phyloP scores from a whole-genome alignment of 768 basidiomycete genomes.

The Leccinum variicolor region DNA sequence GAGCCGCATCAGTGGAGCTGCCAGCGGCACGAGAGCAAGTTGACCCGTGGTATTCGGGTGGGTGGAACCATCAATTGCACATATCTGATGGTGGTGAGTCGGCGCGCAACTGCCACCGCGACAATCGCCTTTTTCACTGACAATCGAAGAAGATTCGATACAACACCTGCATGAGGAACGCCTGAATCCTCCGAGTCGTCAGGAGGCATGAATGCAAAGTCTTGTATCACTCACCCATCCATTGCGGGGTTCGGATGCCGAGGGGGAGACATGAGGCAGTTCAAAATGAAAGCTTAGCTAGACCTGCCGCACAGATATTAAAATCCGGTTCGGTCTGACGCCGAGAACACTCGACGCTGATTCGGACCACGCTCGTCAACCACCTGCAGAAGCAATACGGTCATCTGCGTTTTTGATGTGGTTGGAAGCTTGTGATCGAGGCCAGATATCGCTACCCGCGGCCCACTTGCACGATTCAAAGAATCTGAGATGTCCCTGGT shows the following conservation, averaged over 20 bases:
- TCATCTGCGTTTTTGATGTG: conserved; percentile 6
- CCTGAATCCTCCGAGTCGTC: conserved; percentile 3
- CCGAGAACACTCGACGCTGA: conserved; percentile 14
- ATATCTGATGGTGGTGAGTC: conserved; percentile 7
- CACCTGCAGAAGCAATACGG: not conserved
- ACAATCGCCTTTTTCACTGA: conserved; percentile 12
- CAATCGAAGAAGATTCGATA: conserved; percentile 16
- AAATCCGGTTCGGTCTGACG: conserved; percentile 21
- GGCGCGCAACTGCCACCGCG: conserved; percentile 12
- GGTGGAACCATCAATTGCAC: not conserved
- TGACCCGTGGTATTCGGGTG: conserved; percentile 7
- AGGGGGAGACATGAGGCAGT: conserved; percentile 16
- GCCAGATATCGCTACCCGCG: conserved; percentile 6
- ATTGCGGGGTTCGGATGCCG: conserved; percentile 18
- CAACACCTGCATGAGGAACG: conserved; percentile 9
- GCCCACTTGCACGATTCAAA: not conserved
- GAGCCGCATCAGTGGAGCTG: not conserved
- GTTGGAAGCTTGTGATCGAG: conserved; percentile 20
- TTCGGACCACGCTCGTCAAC: conserved; percentile 2
- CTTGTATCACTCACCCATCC: conserved; percentile 2
- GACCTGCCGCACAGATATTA: not conserved
- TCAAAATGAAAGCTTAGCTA: conserved; percentile 23
- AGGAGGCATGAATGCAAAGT: conserved; percentile 15
- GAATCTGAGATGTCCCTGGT: not conserved
- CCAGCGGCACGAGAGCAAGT: not conserved